phyloP scores from a whole-genome alignment of 805 yeast genomes.

The Candida succiphila region DNA sequence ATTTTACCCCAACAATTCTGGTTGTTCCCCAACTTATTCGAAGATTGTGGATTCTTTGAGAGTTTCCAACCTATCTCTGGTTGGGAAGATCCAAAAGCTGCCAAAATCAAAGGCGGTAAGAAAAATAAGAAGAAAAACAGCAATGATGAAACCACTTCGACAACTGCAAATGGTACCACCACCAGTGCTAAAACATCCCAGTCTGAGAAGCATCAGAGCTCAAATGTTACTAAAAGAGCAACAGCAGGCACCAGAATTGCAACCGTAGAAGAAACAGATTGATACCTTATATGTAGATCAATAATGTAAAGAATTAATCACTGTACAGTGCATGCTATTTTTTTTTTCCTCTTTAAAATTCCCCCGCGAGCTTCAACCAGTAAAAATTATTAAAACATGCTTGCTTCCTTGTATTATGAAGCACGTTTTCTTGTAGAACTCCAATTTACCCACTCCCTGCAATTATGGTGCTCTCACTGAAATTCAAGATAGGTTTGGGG shows the following conservation, averaged over 20 bases:
- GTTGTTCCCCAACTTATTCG: conserved; percentile 94
- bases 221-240: not conserved
- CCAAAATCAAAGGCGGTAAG: conserved; percentile 7
- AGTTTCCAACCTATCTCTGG: conserved; percentile 87
- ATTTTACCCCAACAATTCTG: conserved; percentile 71
- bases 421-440: too few species aligned
- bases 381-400: too few species aligned
- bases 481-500: conserved; percentile 31
- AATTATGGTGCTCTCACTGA: conserved; percentile 9
- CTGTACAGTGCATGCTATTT: too few species aligned
- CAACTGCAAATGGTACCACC: not conserved
- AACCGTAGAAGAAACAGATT: not conserved
- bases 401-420: too few species aligned
- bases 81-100: conserved; percentile 41
- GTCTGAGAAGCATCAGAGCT: not conserved
- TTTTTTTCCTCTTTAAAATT: too few species aligned
- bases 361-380: too few species aligned
- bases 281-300: not conserved
- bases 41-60: conserved; percentile 88
- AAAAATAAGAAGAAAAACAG: conserved; percentile 1
- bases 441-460: too few species aligned
- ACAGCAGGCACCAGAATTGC: not conserved
- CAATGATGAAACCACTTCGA: not conserved
- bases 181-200: not conserved
- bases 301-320: too few species aligned